phyloP scores from a whole-genome alignment of 2,329 filamentous ascomycete genomes.

The Delphinella strobiligena region DNA sequence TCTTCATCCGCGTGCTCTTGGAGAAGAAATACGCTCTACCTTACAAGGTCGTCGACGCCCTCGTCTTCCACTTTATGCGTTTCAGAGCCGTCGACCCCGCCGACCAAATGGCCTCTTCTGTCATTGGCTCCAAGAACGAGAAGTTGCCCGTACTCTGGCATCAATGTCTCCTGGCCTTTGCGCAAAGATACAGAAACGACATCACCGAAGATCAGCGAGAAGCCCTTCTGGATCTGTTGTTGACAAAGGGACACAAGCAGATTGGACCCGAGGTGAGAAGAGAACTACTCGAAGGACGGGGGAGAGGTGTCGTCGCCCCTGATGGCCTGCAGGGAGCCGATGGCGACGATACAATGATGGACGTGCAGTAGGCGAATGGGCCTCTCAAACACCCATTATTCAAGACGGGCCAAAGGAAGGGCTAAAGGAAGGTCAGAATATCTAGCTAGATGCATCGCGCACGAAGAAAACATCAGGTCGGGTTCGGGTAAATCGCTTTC shows the following conservation, averaged over 20 bases:
- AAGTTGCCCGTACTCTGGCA: conserved; percentile 87
- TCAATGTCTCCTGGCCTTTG: conserved; percentile 82
- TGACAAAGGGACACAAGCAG: conserved; percentile 71
- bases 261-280: conserved; percentile 87
- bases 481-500: no score
- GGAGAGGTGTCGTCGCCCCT: conserved; percentile 62
- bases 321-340: conserved; percentile 42
- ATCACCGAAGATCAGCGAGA: conserved; percentile 93
- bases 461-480: no score
- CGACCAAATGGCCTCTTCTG: conserved; percentile 16
- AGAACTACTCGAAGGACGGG: conserved; percentile 78
- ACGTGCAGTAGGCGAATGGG: conserved; percentile 16
- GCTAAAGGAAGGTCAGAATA: no score
- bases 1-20: conserved; percentile 84
- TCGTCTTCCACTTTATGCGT: conserved; percentile 93
- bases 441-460: no score
- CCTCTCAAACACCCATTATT: no score
- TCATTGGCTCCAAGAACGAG: conserved; percentile 30
- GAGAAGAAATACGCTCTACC: conserved; percentile 97
- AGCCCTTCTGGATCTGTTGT: conserved; percentile 73
- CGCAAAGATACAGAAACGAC: conserved; percentile 88
- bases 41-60: conserved; percentile 83
- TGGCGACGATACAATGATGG: conserved; percentile 83
- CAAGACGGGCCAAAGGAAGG: no score
- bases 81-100: conserved; percentile 62